A percentile compares a stretch with the other conserved stretches of the same genome.
Conservation (phyloP, 176 grass and related monocot genomes). For the Avena atlantica region DNA sequence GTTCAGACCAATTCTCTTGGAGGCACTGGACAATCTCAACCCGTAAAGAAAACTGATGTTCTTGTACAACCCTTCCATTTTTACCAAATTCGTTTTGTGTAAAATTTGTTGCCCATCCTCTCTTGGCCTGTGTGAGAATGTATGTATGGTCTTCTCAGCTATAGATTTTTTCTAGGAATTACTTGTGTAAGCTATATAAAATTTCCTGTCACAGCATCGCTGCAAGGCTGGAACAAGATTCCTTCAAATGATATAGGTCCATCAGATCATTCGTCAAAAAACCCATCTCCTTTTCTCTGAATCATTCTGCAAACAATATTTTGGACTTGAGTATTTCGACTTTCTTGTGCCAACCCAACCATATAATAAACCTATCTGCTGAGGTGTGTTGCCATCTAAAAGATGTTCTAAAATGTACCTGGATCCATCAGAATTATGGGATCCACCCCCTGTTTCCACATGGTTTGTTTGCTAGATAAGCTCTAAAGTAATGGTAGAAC, state of each 20-base stretch:
- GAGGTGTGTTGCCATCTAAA: slow-evolving; percentile 5
- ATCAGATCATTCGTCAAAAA: neutral
- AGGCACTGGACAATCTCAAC: slow-evolving; percentile 70
- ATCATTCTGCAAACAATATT: neutral
- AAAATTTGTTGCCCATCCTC: slow-evolving; percentile 24
- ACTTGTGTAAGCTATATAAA: slow-evolving; percentile 38
- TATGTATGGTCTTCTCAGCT: slow-evolving; percentile 32
- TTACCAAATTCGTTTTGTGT: slow-evolving; percentile 39
- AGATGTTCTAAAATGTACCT: neutral
- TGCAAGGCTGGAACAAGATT: slow-evolving; percentile 31
- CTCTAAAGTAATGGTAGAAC: neutral
- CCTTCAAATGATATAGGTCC: slow-evolving; percentile 1
- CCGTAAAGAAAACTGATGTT: slow-evolving; percentile 42
- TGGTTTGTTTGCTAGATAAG: slow-evolving; percentile 28
- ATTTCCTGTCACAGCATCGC: neutral
- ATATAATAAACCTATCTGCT: neutral
- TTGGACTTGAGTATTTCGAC: neutral
- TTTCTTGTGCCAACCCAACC: neutral
- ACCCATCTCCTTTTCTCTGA: neutral
- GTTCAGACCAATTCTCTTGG: slow-evolving; percentile 72
- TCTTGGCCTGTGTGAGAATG: neutral
- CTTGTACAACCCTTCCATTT: slow-evolving; percentile 21
- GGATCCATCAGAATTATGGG: slow-evolving; percentile 30
- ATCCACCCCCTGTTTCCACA: slow-evolving; percentile 14
- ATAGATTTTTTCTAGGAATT: slow-evolving; percentile 13